Percentiles rank a stretch among this genome's conserved stretches.
These are phyloP conservation scores for Nakaseomyces bracarensis DNA, from an alignment of 1,139 yeast species.

Conservation along the genomic window DNA sequence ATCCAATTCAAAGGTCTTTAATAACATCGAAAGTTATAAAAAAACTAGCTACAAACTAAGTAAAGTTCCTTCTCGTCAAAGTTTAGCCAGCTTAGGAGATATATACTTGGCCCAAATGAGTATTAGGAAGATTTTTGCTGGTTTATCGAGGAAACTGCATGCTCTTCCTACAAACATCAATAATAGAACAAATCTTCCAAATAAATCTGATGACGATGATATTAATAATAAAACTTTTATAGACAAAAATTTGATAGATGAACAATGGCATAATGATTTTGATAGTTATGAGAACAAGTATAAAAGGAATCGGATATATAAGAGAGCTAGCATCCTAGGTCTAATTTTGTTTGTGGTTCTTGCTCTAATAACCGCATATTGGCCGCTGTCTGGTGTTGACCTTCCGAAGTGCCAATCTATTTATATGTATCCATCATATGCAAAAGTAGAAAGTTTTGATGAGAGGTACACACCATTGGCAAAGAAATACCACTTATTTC, in stretches of 20 bases:
- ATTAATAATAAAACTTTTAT: not conserved
- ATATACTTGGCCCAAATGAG: no score
- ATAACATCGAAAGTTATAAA: no score
- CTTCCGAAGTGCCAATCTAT: conserved; percentile 47
- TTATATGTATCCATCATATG: conserved; percentile 72
- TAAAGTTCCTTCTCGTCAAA: no score
- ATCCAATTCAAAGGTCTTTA: no score
- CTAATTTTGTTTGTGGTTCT: conserved; percentile 12
- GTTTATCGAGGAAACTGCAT: conserved; percentile 6
- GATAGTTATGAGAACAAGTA: not conserved
- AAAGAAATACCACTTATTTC: conserved; percentile 66
- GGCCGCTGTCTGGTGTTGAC: conserved; percentile 35
- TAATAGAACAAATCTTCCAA: not conserved
- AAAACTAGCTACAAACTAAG: no score
- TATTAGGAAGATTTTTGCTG: conserved; percentile 8
- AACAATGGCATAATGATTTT: conserved; percentile 2
- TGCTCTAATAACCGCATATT: conserved; percentile 10
- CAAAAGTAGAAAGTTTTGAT: conserved; percentile 64
- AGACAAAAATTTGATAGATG: conserved; percentile 6
- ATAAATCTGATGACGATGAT: conserved; percentile 2
- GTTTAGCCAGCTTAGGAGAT: no score
- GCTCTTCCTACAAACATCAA: conserved; percentile 1
- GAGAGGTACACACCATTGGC: conserved; percentile 64
- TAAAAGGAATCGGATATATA: not conserved
- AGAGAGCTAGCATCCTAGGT: conserved; percentile 13